A percentile compares a stretch with the other conserved stretches of the same genome.
These are phyloP conservation scores for Termitomyces sp. DNA, from an alignment of 768 basidiomycete genomes.

Conservation along the genomic window DNA sequence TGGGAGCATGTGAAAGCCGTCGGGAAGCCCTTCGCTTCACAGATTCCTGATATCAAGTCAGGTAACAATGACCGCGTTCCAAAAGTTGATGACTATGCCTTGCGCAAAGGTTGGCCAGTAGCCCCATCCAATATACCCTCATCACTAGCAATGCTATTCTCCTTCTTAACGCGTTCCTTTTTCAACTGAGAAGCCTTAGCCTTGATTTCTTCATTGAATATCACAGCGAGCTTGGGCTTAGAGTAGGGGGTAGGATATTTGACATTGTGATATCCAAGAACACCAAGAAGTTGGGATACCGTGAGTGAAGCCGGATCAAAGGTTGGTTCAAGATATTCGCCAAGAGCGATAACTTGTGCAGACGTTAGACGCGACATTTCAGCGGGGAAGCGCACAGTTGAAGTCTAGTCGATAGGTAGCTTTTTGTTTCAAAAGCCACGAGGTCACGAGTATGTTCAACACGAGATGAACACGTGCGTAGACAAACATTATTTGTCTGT, in stretches of 20 bases:
- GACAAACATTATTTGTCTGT: no score
- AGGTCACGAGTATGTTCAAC: constrained; percentile 1
- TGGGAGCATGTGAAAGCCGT: constrained; percentile 56
- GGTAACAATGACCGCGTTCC: background rate
- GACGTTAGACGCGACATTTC: constrained; percentile 77
- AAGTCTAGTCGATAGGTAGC: background rate
- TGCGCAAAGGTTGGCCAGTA: constrained; percentile 63
- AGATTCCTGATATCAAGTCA: constrained; percentile 15
- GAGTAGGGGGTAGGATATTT: constrained; percentile 71
- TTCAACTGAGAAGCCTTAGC: constrained; percentile 52
- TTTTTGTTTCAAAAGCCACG: background rate
- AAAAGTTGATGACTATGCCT: background rate
- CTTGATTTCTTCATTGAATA: constrained; percentile 79
- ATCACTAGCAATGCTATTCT: constrained; percentile 72
- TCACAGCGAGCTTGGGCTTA: constrained; percentile 70
- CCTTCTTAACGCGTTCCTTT: constrained; percentile 59
- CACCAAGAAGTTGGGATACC: constrained; percentile 75
- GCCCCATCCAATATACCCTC: constrained; percentile 80
- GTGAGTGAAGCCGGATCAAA: constrained; percentile 75
- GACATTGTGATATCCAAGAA: constrained; percentile 75
- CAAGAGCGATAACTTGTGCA: constrained; percentile 66
- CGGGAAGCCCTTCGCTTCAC: constrained; percentile 56
- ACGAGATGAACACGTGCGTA: constrained; percentile 10
- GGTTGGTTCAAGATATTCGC: constrained; percentile 76
- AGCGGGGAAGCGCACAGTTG: background rate